Evolutionary conservation across 2,329 filamentous ascomycete species (phyloP), one percentile per base, ranked within the genome.

Genomic region (Aspergillus brasiliensis): DNA sequence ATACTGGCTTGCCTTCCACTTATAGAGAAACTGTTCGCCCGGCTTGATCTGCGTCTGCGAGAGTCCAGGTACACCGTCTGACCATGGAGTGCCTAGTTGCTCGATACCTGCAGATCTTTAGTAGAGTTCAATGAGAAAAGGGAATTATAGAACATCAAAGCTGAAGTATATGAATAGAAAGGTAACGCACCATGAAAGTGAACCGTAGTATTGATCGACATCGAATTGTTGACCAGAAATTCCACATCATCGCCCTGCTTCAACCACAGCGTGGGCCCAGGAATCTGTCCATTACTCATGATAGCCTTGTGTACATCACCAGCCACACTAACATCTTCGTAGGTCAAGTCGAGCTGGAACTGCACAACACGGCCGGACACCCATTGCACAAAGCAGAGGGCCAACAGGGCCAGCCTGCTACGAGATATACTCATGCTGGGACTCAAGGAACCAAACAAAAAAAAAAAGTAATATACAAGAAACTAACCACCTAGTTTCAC

Each of bases 41-140:
- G 84, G 79, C 11, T 73, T 66, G 57, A 88, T 86, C 3, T 80
- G 74, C 3, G 74, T 74, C 65, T 88, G 85, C 0, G 81, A 80
- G 2, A 88, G 69, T 2, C 85, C 85, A 0, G 84, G 83, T 0
- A 85, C 81, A 28, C 86, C 86, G 60, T 88, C 86, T 0, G 84
- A 82, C 85, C 84, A 88, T 0, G 84, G 82, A 0, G 84, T 86
- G 19, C 75, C 73, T 1, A 72, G 63, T 75, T 84, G 83, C 40
- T 65, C 63, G 38, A 73, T 71, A 17, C 71, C 71, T 55, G 13
- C 1, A 17, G 8, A 3, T 17, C 3, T 25, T 49, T 71, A 44
- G n/a, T 8, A 6, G 13, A 11, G 3, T 3, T 11, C 8, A 10
- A 15, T 4, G n/a, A 63, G 47, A 19, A 25, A 10, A 8, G 28